Evolutionary conservation across 2,329 filamentous ascomycete species (phyloP), one percentile per base, ranked within the genome.

Genomic region (Eutypella sp.): DNA sequence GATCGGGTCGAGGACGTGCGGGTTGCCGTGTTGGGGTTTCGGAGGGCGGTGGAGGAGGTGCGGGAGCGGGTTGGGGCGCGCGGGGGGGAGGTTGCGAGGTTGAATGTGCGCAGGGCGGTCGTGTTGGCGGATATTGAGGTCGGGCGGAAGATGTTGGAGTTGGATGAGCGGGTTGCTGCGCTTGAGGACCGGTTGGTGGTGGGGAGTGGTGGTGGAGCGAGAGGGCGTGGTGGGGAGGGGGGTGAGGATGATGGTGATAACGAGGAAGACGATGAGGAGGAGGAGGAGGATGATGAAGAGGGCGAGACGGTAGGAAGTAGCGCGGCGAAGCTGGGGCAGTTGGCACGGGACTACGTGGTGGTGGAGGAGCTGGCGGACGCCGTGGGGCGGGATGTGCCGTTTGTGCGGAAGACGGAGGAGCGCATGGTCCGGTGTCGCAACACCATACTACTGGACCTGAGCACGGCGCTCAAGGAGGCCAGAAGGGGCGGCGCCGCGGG

Each of bases 1-100:
- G 92, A 96, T 58, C 87, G 85, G 63, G 85, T 96, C 1, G 91
- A 95, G 62, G 89, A 95, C 60, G 85, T 97, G 25, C 79, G 89
- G 37, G 87, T 99, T 0, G 89, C 90, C 0, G 68, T 99, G 45
- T 66, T 97, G 49, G 89, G 89, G 0, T 96, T 99, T 59, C 77
- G 84, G 49, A 79, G 91, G 52, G 89, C 93, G 42, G 80, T 96
- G 1, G 84, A 88, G 53, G 83, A 84, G 41, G 76, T 97, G 41
- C 82, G 82, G 60, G 71, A 69, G 9, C 77, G 75, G 16, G 87
- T 96, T 0, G 70, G 73, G 7, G 74, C 78, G 47, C 76, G 85
- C 51, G 81, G 79, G 20, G 66, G 67, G 18, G 84, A 92, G 55
- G 79, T 90, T 2, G 72, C 73, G 31, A 65, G 61, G 4, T 66